These are phyloP conservation scores for Brachypodium distachyon DNA, from an alignment of 202 grass and related monocot species.

Conservation along the genomic window DNA sequence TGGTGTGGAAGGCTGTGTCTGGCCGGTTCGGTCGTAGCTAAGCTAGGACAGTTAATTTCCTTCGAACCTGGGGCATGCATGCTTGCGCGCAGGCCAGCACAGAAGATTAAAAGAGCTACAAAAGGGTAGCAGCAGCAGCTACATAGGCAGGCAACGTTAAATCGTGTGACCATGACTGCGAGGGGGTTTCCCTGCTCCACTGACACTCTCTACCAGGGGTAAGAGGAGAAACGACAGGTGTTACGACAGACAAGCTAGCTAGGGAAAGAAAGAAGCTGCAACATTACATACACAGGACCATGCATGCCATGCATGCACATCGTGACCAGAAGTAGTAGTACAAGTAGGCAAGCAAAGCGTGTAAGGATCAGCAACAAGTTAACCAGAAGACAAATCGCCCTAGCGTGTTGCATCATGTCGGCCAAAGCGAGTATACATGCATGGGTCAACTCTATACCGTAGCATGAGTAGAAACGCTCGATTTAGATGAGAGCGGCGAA, in stretches of 20 bases:
- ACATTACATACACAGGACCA: neutral
- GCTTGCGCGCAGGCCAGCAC: neutral
- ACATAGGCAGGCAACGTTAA: constrained; percentile 18
- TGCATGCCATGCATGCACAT: neutral
- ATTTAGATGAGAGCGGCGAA: too few relatives aligned
- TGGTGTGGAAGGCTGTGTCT: constrained; percentile 28
- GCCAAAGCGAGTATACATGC: too few relatives aligned
- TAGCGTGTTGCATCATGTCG: neutral
- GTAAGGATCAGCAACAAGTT: neutral
- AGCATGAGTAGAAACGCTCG: too few relatives aligned
- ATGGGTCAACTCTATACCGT: too few relatives aligned
- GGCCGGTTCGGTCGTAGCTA: constrained; percentile 2
- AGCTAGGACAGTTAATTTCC: neutral
- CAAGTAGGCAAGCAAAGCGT: too few relatives aligned
- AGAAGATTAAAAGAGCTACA: constrained; percentile 32
- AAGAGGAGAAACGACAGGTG: neutral
- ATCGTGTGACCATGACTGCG: constrained; percentile 28
- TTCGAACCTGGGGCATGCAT: neutral
- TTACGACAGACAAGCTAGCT: neutral
- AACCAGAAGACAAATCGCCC: neutral
- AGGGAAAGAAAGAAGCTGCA: neutral
- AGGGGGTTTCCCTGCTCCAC: neutral
- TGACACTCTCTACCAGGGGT: neutral
- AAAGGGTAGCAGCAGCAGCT: constrained; percentile 14
- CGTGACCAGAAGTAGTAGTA: neutral